Evolutionary conservation across 176 grass and related monocot species (phyloP).

Genomic region (Tillandsia leiboldiana): DNA sequence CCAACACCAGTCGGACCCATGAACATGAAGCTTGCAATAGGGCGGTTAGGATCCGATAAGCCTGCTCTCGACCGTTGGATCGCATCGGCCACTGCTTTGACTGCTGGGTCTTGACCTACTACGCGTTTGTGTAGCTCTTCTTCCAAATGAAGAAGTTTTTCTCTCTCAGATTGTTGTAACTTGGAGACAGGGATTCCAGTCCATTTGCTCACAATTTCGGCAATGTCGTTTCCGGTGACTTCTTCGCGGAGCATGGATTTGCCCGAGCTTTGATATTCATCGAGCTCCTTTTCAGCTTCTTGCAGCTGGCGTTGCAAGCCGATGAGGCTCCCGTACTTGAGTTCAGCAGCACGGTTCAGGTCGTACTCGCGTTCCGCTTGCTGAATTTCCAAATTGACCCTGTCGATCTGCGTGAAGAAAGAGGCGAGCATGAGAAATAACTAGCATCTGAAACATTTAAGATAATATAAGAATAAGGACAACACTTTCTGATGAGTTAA

Average conservation of each 20-base stretch:
- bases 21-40: conserved; percentile 99
- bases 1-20: conserved; percentile 99
- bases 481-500: too few species aligned
- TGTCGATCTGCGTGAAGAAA: conserved; percentile 76
- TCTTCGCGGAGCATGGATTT: conserved; percentile 99
- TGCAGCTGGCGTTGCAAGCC: conserved; percentile 84
- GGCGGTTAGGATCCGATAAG: conserved; percentile 85
- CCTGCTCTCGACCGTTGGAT: conserved; percentile 99
- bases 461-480: too few species aligned
- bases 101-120: conserved; percentile 90
- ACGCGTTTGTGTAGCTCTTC: conserved; percentile 94
- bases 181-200: conserved; percentile 96
- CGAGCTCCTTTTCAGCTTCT: conserved; percentile 69
- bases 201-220: conserved; percentile 95
- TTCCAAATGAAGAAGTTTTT: conserved; percentile 84
- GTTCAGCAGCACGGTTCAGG: conserved; percentile 91
- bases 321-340: conserved; percentile 97
- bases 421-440: background rate
- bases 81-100: conserved; percentile 85
- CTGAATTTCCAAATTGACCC: conserved; percentile 96
- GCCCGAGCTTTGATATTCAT: conserved; percentile 89
- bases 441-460: background rate
- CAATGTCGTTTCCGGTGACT: conserved; percentile 92
- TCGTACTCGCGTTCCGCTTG: conserved; percentile 95
- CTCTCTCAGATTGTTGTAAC: conserved; percentile 88